Evolutionary conservation across 2,329 filamentous ascomycete genomes (phyloP).

Genomic region (Aplosporella prunicola): DNA sequence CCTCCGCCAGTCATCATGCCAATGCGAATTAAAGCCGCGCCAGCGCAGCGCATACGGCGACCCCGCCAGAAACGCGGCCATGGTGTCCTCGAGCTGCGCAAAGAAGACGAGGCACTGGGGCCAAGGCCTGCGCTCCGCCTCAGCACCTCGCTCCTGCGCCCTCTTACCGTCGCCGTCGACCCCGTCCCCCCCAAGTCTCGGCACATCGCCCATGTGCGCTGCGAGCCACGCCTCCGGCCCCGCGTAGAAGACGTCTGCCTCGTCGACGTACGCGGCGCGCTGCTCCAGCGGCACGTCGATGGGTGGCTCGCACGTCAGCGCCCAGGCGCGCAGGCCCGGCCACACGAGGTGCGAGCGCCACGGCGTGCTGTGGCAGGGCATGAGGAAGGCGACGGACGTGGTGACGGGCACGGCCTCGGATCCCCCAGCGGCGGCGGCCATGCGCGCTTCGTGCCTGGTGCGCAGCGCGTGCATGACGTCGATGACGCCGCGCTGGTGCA

Average conservation of each 20-base stretch:
- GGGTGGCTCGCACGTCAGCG: conserved; percentile 83
- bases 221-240: conserved; percentile 30
- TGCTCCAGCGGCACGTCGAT: conserved; percentile 54
- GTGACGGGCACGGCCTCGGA: conserved; percentile 16
- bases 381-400: conserved; percentile 61
- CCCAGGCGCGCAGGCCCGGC: conserved; percentile 66
- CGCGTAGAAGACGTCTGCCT: conserved; percentile 86
- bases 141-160: conserved; percentile 5
- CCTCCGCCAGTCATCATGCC: conserved; percentile 53
- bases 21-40: conserved; percentile 52
- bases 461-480: conserved; percentile 67
- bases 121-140: conserved; percentile 21
- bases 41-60: conserved; percentile 49
- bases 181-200: conserved; percentile 5
- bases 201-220: conserved; percentile 30
- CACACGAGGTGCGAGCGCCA: conserved; percentile 85
- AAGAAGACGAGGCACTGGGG: conserved; percentile 46
- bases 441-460: conserved; percentile 52
- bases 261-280: conserved; percentile 66
- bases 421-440: conserved; percentile 9
- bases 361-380: conserved; percentile 91
- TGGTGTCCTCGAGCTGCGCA: conserved; percentile 44
- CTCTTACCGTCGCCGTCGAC: conserved; percentile 14
- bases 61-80: conserved; percentile 34
- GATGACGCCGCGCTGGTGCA: conserved; percentile 74